Conservation (phyloP, 1,284 basidiomycete species). For the Ganoderma lingzhi region DNA sequence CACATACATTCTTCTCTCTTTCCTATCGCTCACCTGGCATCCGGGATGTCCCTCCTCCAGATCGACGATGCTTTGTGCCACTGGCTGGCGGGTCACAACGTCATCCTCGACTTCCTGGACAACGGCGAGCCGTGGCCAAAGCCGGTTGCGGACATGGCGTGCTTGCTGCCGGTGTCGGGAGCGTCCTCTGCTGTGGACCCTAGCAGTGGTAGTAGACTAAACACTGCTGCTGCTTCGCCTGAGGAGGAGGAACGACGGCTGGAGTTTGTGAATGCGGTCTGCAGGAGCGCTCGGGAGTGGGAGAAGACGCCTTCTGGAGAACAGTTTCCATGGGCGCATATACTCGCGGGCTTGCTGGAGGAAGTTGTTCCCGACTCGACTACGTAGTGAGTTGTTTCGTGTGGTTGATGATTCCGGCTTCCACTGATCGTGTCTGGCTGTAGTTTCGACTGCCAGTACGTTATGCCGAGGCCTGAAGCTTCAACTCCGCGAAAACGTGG, state of each 20-base stretch:
- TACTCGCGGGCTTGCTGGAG: constrained; percentile 10
- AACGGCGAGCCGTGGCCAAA: constrained; percentile 5
- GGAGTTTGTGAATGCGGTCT: constrained; percentile 2
- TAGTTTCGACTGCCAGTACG: constrained; percentile 16
- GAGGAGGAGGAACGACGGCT: neutral
- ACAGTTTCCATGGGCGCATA: constrained; percentile 11
- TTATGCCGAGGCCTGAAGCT: constrained; percentile 3
- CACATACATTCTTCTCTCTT: neutral
- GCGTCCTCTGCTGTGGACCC: neutral
- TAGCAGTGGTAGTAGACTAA: neutral
- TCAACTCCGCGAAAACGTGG: neutral
- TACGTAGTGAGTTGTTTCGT: constrained; percentile 1
- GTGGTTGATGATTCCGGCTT: neutral
- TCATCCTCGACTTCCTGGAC: constrained; percentile 14
- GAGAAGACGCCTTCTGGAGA: neutral
- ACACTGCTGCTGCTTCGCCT: neutral
- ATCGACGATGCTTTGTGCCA: constrained; percentile 11
- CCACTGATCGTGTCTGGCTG: neutral
- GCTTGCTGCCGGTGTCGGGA: neutral
- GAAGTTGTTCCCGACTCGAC: constrained; percentile 6
- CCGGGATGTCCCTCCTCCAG: constrained; percentile 21
- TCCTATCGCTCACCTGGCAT: constrained; percentile 11
- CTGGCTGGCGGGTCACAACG: constrained; percentile 19
- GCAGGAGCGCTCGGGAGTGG: constrained; percentile 3
- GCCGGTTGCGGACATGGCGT: constrained; percentile 9